Base-by-base conservation (phyloP, 1,284 basidiomycete species). In the Coniferiporia sulphurascens region DNA sequence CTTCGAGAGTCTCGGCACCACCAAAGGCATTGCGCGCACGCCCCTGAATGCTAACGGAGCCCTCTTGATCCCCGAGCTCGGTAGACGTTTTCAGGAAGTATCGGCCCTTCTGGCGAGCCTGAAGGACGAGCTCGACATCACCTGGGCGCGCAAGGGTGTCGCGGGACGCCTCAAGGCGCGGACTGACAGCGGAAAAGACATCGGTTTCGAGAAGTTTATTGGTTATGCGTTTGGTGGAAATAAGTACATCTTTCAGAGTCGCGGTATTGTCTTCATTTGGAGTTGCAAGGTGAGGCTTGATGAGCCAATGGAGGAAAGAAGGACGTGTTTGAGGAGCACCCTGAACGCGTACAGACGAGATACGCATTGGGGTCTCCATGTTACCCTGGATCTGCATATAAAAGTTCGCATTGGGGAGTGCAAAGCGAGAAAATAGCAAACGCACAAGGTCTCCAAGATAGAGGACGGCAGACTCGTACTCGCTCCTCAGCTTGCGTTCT, bases 1-100 rank as follows among this genome's bases (percentile, higher is more conserved):
- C 91, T 69, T 95, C 91, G 60, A 99, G 76, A 0, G 83, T 84
- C 73, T 99, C 97, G 19, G 89, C 95, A 1, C 93, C 92, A 27
- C 97, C 96, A 66, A 98, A 90, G 4, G 91, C 81, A 72, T 99
- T 99, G 15, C 91, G 81, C 38, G 95, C 74, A 55, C 89, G 85
- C 15, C 83, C 92, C 5, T 89, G 91, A 44, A 87, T 82, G 59
- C 87, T 92, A 87, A 91, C 93, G 56, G 79, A 93, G 7, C 93
- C 96, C 72, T 98, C 96, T 55, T 90, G 91, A 59, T 97, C 94
- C 8, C 97, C 97, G 3, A 98, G 80, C 69, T 98, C 95, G 1
- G 96, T 98, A 1, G 91, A 84, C 0, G 88, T 93, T 67, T 91
- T 94, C 21, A 96, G 70, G 67, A 85, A 95, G 66, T 89, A 85